Percentiles rank a stretch among this genome's conserved stretches.
These are phyloP conservation scores for Vitis amurensis DNA, from an alignment of 164 flowering plant genomes.

Conservation along the genomic window DNA sequence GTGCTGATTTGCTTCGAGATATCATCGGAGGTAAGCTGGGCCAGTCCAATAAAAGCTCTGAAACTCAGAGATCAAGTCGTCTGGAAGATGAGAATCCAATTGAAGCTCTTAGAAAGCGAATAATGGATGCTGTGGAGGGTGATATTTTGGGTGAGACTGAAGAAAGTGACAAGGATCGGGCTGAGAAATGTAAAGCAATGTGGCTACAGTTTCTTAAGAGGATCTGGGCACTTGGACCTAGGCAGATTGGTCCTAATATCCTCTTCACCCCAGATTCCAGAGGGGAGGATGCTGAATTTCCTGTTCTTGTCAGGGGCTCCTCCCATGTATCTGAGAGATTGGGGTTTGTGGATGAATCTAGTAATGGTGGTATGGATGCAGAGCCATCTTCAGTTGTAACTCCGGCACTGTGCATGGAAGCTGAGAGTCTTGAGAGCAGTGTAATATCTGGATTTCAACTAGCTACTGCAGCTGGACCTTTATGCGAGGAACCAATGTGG, in stretches of 20 bases:
- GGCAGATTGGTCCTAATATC: constrained; percentile 82
- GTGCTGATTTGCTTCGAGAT: constrained; percentile 64
- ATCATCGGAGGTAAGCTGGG: constrained; percentile 56
- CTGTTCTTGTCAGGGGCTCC: constrained; percentile 53
- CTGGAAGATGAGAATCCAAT: constrained; percentile 50
- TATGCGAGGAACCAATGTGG: constrained; percentile 97
- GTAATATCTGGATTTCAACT: constrained; percentile 85
- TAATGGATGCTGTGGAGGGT: constrained; percentile 63
- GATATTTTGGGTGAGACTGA: constrained; percentile 35
- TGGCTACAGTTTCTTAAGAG: constrained; percentile 68
- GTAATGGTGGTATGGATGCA: constrained; percentile 2
- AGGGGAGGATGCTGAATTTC: constrained; percentile 18
- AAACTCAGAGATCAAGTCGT: constrained; percentile 25
- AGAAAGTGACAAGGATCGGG: constrained; percentile 50
- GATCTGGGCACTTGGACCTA: constrained; percentile 92
- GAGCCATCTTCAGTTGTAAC: constrained; percentile 21
- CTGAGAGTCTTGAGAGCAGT: constrained; percentile 66
- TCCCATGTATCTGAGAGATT: constrained; percentile 67
- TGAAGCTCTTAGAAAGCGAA: constrained; percentile 55
- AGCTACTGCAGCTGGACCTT: constrained; percentile 84
- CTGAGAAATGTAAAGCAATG: constrained; percentile 51
- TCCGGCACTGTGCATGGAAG: constrained; percentile 41
- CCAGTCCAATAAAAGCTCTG: constrained; percentile 36
- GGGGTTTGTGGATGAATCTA: constrained; percentile 43
- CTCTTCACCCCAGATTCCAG: constrained; percentile 61